phyloP scores from a whole-genome alignment of 352 stramenopile species.

The Plasmopara halstedii region DNA sequence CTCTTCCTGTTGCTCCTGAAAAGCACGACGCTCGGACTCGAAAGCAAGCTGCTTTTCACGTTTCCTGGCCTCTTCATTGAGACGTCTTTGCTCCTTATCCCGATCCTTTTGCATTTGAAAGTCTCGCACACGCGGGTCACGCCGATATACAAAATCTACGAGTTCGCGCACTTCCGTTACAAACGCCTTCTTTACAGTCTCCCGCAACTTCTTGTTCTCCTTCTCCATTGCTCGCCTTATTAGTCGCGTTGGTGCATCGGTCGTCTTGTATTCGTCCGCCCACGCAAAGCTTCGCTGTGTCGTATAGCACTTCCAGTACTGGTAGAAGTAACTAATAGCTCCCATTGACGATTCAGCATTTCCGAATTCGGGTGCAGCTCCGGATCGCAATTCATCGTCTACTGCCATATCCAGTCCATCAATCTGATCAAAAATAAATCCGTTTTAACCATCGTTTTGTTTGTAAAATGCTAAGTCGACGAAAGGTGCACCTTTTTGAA shows the following conservation, averaged over 20 bases:
- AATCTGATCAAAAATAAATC: conserved; percentile 31
- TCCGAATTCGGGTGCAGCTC: conserved; percentile 42
- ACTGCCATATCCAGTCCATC: conserved; percentile 50
- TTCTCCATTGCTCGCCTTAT: conserved; percentile 82
- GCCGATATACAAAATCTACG: conserved; percentile 76
- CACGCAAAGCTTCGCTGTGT: conserved; percentile 67
- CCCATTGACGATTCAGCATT: conserved; percentile 30
- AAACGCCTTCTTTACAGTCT: conserved; percentile 69
- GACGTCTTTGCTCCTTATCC: conserved; percentile 37
- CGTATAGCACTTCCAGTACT: conserved; percentile 72
- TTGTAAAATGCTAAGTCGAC: neutral
- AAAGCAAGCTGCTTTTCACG: conserved; percentile 51
- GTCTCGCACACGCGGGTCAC: conserved; percentile 59
- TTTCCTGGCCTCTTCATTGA: conserved; percentile 47
- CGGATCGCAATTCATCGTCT: conserved; percentile 3
- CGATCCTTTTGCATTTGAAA: conserved; percentile 64
- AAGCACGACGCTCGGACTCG: conserved; percentile 48
- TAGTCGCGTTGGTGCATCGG: conserved; percentile 64
- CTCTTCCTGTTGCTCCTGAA: conserved; percentile 62
- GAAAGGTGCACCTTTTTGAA: conserved; percentile 46
- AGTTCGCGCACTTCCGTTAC: conserved; percentile 71
- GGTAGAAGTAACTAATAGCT: conserved; percentile 66
- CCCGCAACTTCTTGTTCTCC: conserved; percentile 83
- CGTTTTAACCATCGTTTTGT: neutral
- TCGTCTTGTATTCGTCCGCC: conserved; percentile 80